Evolutionary conservation across 2,329 filamentous ascomycete genomes (phyloP), one percentile per base, ranked within the genome.

Genomic region (Elsinoe perseae): DNA sequence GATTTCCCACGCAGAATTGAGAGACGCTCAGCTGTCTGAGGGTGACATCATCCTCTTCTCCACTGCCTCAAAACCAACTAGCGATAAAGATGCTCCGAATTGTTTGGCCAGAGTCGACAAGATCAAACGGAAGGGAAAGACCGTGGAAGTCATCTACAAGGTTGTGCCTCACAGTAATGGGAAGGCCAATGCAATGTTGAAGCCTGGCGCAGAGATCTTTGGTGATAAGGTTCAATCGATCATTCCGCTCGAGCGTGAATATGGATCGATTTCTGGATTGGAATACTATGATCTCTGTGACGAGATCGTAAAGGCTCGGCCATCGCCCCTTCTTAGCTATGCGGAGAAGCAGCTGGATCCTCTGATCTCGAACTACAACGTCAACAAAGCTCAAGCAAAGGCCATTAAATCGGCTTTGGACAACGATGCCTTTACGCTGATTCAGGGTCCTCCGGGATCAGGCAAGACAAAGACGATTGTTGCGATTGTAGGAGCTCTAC

Each of bases 401-500:
- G 93, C 93, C 6, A 89, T 98, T 59, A 82, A 93, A 61, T 95
- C 92, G 54, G 92, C 91, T 10, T 81, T 91, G 57, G 91, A 95
- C 65, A 98, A 98, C 63, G 93, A 97, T 71, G 95, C 89, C 0
- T 98, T 98, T 67, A 97, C 93, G 2, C 76, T 98, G 59, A 90
- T 98, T 63, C 93, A 98, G 73, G 93, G 87, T 56, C 93, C 93
- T 52, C 93, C 93, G 1, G 93, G 93, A 70, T 96, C 93, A 3
- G 93, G 92, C 66, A 98, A 98, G 74, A 98, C 93, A 0, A 98
- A 98, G 70, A 98, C 93, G 0, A 98, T 98, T 59, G 82, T 95
- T 56, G 93, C 92, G 28, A 95, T 98, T 77, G 91, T 97, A 21
- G 93, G 93, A 32, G 88, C 89, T 34, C 76, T 98, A 14, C 71